Percentiles rank a stretch among this genome's conserved stretches.
These are phyloP conservation scores for Suillus decipiens DNA, from an alignment of 768 basidiomycete genomes.

Conservation along the genomic window DNA sequence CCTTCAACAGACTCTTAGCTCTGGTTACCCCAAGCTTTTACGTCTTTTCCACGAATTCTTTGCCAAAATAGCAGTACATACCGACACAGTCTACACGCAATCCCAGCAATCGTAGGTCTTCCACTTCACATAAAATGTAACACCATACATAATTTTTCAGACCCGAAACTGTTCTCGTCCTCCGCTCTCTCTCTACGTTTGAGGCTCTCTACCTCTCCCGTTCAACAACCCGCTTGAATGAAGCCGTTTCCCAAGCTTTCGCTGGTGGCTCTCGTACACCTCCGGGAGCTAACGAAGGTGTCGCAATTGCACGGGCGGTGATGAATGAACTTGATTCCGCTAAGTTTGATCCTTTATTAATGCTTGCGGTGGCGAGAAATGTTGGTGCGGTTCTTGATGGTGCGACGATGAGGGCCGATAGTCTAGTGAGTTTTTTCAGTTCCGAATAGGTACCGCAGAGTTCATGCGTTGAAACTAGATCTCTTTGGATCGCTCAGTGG, in stretches of 20 bases:
- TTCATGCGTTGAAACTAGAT: slow-evolving; percentile 45
- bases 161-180: slow-evolving; percentile 87
- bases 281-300: slow-evolving; percentile 76
- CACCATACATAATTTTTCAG: slow-evolving; percentile 40
- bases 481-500: slow-evolving; percentile 75
- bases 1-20: slow-evolving; percentile 84
- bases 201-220: slow-evolving; percentile 89
- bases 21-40: slow-evolving; percentile 84
- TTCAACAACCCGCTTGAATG: slow-evolving; percentile 81
- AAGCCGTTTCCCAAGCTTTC: slow-evolving; percentile 75
- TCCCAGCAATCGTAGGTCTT: slow-evolving; percentile 74
- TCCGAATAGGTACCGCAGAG: background rate
- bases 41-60: slow-evolving; percentile 98
- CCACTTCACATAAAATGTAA: background rate
- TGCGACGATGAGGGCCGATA: slow-evolving; percentile 63
- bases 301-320: slow-evolving; percentile 72
- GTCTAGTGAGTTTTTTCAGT: slow-evolving; percentile 51
- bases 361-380: slow-evolving; percentile 76
- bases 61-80: slow-evolving; percentile 91
- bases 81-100: slow-evolving; percentile 88
- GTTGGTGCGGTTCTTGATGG: slow-evolving; percentile 69
- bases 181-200: slow-evolving; percentile 81
- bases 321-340: slow-evolving; percentile 93
- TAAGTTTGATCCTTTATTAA: slow-evolving; percentile 87
- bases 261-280: slow-evolving; percentile 67